A percentile compares a stretch with the other conserved stretches of the same genome.
These are phyloP conservation scores for Aspergillus hortae DNA, from an alignment of 2,329 filamentous ascomycete species.

Conservation along the genomic window DNA sequence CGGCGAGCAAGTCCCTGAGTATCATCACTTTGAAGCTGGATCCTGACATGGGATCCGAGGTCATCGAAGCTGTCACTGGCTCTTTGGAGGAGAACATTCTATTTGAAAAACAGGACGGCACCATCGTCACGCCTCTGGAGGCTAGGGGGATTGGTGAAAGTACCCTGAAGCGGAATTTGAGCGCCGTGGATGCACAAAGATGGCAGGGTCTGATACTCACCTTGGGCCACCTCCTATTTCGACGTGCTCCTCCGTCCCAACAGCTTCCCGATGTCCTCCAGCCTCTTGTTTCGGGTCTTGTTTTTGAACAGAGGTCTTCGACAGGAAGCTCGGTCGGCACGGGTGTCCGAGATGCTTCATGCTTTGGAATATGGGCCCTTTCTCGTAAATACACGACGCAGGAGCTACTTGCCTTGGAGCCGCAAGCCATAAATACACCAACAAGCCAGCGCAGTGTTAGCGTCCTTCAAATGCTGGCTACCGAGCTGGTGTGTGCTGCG, in stretches of 20 bases:
- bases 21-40: constrained; percentile 79
- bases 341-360: constrained; percentile 91
- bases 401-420: constrained; percentile 66
- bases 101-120: constrained; percentile 46
- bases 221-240: constrained; percentile 79
- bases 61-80: constrained; percentile 81
- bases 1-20: constrained; percentile 89
- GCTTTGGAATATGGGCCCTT: constrained; percentile 92
- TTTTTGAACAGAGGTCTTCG: constrained; percentile 82
- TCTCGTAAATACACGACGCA: constrained; percentile 79
- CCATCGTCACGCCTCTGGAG: constrained; percentile 35
- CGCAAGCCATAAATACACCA: constrained; percentile 26
- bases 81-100: constrained; percentile 61
- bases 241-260: constrained; percentile 69
- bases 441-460: constrained; percentile 26
- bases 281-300: constrained; percentile 72
- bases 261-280: constrained; percentile 72
- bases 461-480: constrained; percentile 73
- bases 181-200: constrained; percentile 72
- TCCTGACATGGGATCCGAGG: constrained; percentile 74
- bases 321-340: constrained; percentile 82
- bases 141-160: constrained; percentile 31
- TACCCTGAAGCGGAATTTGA: constrained; percentile 56
- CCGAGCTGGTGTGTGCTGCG: constrained; percentile 74
- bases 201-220: constrained; percentile 95